These are phyloP conservation scores for Amanita muscaria DNA, from an alignment of 768 basidiomycete genomes.

Conservation along the genomic window DNA sequence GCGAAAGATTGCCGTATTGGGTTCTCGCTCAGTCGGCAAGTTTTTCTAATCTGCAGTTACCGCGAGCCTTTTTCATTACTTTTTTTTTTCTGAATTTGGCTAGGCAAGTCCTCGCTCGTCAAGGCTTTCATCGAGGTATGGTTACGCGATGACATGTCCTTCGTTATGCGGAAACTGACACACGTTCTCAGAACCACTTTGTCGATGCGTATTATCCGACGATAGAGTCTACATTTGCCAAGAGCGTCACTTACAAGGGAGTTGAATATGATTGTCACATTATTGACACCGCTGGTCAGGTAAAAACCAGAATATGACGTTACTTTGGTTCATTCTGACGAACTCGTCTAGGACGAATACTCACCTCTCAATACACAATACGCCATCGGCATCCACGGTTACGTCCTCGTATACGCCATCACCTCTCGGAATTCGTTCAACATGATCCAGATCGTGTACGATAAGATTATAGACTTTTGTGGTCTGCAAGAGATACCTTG, in stretches of 20 bases:
- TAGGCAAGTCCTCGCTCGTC: constrained; percentile 95
- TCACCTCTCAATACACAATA: constrained; percentile 89
- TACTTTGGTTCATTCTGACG: too few relatives aligned
- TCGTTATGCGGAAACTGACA: background rate
- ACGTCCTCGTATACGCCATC: constrained; percentile 93
- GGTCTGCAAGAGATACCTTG: constrained; percentile 83
- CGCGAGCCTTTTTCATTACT: background rate
- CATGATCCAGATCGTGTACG: constrained; percentile 90
- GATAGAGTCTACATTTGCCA: constrained; percentile 82
- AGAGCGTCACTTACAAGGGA: constrained; percentile 81
- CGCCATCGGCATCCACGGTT: constrained; percentile 96
- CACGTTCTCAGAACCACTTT: constrained; percentile 52
- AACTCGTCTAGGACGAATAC: constrained; percentile 81
- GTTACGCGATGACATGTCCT: too few relatives aligned
- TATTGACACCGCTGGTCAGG: constrained; percentile 97
- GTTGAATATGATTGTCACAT: constrained; percentile 94
- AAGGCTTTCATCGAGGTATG: constrained; percentile 79
- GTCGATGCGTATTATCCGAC: constrained; percentile 93
- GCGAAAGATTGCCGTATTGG: constrained; percentile 85
- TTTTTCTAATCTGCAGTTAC: constrained; percentile 9
- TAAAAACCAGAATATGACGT: too few relatives aligned
- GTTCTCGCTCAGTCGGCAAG: constrained; percentile 85
- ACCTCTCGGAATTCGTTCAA: constrained; percentile 85
- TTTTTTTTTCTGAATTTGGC: background rate
- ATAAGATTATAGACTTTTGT: constrained; percentile 92